Evolutionary conservation across 257 asterid genomes (phyloP).

Genomic region (Solanum sitiens): DNA sequence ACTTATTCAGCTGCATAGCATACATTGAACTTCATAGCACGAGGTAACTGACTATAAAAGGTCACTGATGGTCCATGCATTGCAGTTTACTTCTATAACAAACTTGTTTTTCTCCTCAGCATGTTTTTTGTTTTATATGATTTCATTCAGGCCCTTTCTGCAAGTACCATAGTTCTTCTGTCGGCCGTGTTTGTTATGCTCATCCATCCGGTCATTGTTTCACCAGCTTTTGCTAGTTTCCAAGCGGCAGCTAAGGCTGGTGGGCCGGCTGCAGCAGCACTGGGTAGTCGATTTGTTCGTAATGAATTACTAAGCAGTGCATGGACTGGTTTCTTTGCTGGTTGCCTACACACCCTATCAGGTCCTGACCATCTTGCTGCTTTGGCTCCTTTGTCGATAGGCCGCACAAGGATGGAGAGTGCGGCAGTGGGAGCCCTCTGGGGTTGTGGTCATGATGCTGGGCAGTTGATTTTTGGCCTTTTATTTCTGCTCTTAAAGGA

Average conservation of each 20-base stretch:
- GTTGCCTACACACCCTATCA: constrained; percentile 93
- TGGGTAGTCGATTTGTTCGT: constrained; percentile 32
- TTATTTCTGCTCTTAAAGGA: constrained; percentile 75
- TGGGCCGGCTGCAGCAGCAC: constrained; percentile 37
- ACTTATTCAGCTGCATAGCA: neutral
- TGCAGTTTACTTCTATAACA: neutral
- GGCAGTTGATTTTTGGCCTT: constrained; percentile 75
- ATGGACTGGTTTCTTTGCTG: constrained; percentile 96
- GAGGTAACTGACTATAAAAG: neutral
- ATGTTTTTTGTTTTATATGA: neutral
- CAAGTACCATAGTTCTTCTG: constrained; percentile 42
- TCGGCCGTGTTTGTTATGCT: constrained; percentile 49
- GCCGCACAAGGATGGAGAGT: constrained; percentile 78
- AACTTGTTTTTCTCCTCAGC: neutral
- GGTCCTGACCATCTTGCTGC: constrained; percentile 99
- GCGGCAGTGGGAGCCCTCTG: constrained; percentile 95
- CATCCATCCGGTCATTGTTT: constrained; percentile 55
- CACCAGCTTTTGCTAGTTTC: constrained; percentile 70
- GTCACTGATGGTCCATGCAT: neutral
- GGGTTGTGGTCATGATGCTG: constrained; percentile 99
- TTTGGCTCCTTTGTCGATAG: constrained; percentile 89
- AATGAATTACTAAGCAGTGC: constrained; percentile 72
- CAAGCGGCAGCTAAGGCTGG: constrained; percentile 48
- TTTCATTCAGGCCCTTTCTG: constrained; percentile 32
- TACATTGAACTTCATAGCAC: neutral